Percentiles rank a stretch among this genome's conserved stretches.
Conservation (phyloP, 2,329 filamentous ascomycete species). For the Biscogniauxia marginata region DNA sequence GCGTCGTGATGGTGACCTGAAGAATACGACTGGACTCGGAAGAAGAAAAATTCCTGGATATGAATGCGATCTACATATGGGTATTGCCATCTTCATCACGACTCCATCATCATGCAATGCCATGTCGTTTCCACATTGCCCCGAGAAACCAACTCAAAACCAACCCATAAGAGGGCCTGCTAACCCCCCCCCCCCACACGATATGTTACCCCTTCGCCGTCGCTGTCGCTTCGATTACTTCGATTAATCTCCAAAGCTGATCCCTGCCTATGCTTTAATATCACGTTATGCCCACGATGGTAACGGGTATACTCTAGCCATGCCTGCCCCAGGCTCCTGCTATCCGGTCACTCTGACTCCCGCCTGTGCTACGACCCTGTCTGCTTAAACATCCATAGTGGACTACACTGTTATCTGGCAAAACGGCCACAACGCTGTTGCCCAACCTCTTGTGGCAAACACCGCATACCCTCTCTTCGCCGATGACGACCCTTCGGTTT, state of each 20-base stretch:
- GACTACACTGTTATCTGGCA: conserved; percentile 79
- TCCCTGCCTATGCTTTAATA: too few relatives aligned
- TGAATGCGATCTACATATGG: conserved; percentile 14
- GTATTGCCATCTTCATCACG: conserved; percentile 21
- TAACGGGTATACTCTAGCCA: conserved; percentile 15
- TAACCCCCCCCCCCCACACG: too few relatives aligned
- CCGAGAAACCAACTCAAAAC: not conserved
- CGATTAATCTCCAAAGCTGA: too few relatives aligned
- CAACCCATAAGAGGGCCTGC: too few relatives aligned
- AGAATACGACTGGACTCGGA: too few relatives aligned
- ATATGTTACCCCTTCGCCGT: not conserved
- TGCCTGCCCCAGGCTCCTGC: conserved; percentile 32
- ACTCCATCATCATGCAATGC: conserved; percentile 19
- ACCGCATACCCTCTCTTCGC: conserved; percentile 84
- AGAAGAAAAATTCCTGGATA: too few relatives aligned
- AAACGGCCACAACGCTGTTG: conserved; percentile 84
- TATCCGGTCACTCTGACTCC: conserved; percentile 33
- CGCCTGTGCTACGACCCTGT: conserved; percentile 35
- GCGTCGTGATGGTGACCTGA: too few relatives aligned
- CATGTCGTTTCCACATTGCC: not conserved
- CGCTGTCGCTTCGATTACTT: too few relatives aligned
- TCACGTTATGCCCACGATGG: too few relatives aligned
- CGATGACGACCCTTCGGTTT: conserved; percentile 71
- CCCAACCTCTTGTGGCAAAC: conserved; percentile 93
- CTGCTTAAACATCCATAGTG: conserved; percentile 74